phyloP scores from a whole-genome alignment of 176 grass and related monocot species.

The Tuctoria greenei region DNA sequence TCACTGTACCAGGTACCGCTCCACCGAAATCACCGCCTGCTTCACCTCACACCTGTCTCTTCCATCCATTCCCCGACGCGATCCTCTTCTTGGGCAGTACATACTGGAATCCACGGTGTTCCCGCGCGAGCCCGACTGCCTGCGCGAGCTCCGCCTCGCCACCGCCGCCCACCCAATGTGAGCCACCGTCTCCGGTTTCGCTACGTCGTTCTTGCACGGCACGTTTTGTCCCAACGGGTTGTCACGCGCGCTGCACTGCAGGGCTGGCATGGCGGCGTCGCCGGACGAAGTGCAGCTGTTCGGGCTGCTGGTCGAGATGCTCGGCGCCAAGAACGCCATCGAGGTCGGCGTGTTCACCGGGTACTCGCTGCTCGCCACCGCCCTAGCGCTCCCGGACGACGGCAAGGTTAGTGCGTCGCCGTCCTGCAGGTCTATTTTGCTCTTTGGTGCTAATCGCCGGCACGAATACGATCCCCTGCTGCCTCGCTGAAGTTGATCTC shows the following conservation, averaged over 20 bases:
- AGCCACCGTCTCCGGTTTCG: neutral
- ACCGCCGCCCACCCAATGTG: conserved; percentile 50
- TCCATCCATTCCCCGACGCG: neutral
- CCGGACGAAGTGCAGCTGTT: conserved; percentile 67
- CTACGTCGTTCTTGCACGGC: neutral
- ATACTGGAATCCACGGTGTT: conserved; percentile 71
- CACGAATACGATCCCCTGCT: neutral
- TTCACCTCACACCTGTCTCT: too few relatives aligned
- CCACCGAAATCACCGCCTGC: neutral
- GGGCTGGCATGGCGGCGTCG: conserved; percentile 50
- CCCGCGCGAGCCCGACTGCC: conserved; percentile 59
- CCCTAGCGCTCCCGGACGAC: conserved; percentile 53
- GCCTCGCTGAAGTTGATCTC: neutral
- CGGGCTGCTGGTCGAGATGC: conserved; percentile 54
- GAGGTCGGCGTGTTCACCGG: conserved; percentile 79
- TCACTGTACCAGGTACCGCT: conserved; percentile 46
- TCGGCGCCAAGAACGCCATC: conserved; percentile 62
- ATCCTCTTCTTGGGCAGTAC: conserved; percentile 34
- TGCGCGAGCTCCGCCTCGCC: conserved; percentile 68
- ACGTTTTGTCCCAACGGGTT: neutral
- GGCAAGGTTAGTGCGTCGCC: conserved; percentile 44
- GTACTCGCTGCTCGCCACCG: conserved; percentile 70
- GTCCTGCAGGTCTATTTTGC: neutral
- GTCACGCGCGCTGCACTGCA: conserved; percentile 5
- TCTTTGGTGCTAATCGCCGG: neutral